Evolutionary conservation across 805 yeast species (phyloP).

Genomic region (Sugiyamaella lignohabitans): DNA sequence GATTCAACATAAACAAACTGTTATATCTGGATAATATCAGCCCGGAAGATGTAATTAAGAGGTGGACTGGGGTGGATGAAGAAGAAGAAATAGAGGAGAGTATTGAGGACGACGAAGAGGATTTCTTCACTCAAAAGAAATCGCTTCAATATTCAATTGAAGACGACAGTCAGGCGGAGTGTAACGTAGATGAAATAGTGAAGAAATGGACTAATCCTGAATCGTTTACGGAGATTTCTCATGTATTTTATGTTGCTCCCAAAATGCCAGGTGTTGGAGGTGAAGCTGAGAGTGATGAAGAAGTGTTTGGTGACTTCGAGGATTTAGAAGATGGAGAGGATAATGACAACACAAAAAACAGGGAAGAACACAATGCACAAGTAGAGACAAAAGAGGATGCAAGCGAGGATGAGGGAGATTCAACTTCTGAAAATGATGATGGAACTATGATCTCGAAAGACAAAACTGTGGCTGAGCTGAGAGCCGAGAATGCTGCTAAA

Average conservation of each 20-base stretch:
- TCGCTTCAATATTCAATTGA: conserved; percentile 8
- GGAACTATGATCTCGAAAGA: conserved; percentile 33
- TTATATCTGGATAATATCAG: conserved; percentile 72
- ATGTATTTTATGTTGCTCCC: conserved; percentile 21
- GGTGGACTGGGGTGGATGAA: conserved; percentile 26
- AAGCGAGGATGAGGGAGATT: conserved; percentile 29
- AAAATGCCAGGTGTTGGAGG: conserved; percentile 24
- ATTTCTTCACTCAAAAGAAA: conserved; percentile 22
- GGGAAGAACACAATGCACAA: conserved; percentile 32
- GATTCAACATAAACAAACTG: conserved; percentile 77
- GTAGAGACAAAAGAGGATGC: conserved; percentile 27
- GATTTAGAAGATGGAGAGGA: conserved; percentile 35
- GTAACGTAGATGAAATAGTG: conserved; percentile 11
- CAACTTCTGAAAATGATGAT: conserved; percentile 32
- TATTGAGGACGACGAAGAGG: conserved; percentile 31
- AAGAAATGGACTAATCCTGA: conserved; percentile 21
- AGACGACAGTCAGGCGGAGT: conserved; percentile 17
- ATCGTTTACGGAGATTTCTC: conserved; percentile 14
- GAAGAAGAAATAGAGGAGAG: conserved; percentile 25
- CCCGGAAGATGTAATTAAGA: conserved; percentile 41
- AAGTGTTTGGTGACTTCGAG: conserved; percentile 38
- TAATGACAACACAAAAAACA: conserved; percentile 31
- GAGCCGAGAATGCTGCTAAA: conserved; percentile 77
- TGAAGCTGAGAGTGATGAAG: conserved; percentile 25
- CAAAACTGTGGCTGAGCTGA: conserved; percentile 59